These are phyloP conservation scores for Pilobolus umbonatus DNA, from an alignment of 192 early-diverging fungal genomes.

Conservation along the genomic window DNA sequence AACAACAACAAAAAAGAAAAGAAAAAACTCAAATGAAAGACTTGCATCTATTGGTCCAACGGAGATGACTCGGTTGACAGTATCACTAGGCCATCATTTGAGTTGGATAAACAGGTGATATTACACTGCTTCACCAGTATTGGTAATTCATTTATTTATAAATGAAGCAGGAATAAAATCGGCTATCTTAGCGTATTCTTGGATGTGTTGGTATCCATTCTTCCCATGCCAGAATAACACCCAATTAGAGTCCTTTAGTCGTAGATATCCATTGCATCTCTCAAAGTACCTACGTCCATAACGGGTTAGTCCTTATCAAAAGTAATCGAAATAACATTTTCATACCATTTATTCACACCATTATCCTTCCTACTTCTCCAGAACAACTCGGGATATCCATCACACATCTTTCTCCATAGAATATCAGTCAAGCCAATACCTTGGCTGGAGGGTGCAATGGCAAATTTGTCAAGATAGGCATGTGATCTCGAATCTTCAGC, in stretches of 20 bases:
- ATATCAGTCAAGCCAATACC: constrained; percentile 93
- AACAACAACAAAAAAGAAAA: constrained; percentile 1
- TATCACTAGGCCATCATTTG: no score
- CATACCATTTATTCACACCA: constrained; percentile 90
- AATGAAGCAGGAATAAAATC: constrained; percentile 31
- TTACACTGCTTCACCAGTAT: no score
- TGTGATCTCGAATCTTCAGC: constrained; percentile 7
- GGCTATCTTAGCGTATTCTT: constrained; percentile 23
- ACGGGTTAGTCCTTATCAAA: neutral
- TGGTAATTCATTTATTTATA: neutral
- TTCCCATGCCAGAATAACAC: constrained; percentile 84
- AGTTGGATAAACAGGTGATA: no score
- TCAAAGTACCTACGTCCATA: constrained; percentile 76
- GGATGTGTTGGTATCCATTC: constrained; percentile 27
- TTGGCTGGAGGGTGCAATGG: constrained; percentile 77
- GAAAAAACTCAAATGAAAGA: neutral
- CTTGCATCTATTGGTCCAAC: no score
- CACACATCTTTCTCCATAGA: constrained; percentile 78
- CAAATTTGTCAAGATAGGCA: constrained; percentile 90
- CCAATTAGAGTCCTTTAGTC: constrained; percentile 68
- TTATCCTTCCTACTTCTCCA: constrained; percentile 87
- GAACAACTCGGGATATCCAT: constrained; percentile 63
- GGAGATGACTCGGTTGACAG: no score
- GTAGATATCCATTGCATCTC: constrained; percentile 71
- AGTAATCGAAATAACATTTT: neutral